Conservation (phyloP, 441 rosid species). For the Mallotus repandus region DNA sequence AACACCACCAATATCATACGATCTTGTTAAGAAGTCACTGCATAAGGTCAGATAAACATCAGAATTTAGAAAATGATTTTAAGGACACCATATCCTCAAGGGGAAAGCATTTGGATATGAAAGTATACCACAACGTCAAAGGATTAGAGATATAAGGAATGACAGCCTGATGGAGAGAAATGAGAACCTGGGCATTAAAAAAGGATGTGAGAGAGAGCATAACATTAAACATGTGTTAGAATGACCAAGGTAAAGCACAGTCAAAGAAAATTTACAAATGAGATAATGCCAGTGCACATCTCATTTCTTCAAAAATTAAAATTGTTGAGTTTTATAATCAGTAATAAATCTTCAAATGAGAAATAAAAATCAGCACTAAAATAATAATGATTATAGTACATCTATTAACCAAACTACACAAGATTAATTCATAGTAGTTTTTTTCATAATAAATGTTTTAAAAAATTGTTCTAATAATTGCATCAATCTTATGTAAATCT, state of each 20-base stretch:
- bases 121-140: constrained; percentile 63
- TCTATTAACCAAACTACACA: too few relatives aligned
- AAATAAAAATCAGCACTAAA: neutral
- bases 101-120: constrained; percentile 3
- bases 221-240: neutral
- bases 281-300: neutral
- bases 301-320: neutral
- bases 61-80: neutral
- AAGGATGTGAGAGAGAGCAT: constrained; percentile 14
- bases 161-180: constrained; percentile 66
- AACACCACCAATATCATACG: constrained; percentile 93
- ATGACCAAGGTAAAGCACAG: neutral
- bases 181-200: constrained; percentile 67
- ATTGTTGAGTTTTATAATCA: neutral
- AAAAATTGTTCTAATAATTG: too few relatives aligned
- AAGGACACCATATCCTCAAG: constrained; percentile 9
- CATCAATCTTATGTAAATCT: too few relatives aligned
- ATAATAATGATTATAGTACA: neutral
- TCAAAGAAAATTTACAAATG: neutral
- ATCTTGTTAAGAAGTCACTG: constrained; percentile 91
- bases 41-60: constrained; percentile 26
- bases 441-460: too few relatives aligned
- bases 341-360: neutral
- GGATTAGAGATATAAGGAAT: constrained; percentile 82
- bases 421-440: too few relatives aligned